Conservation (phyloP, 1,284 basidiomycete genomes). For the Cutaneotrichosporon cutaneum region DNA sequence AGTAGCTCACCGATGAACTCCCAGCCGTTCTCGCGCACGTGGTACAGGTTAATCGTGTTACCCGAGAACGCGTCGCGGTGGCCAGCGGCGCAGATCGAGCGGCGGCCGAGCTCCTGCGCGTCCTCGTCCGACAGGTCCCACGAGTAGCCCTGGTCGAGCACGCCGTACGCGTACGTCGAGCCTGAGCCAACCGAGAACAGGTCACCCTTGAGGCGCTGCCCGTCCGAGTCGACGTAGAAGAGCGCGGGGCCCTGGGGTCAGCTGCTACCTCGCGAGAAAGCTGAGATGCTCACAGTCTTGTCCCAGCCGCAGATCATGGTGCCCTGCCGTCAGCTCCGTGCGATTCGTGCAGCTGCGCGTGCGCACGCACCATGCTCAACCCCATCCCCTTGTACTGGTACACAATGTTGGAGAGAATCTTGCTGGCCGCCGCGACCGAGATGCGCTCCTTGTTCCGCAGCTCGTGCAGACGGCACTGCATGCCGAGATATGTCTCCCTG, state of each 20-base stretch:
- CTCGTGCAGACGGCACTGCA: constrained; percentile 96
- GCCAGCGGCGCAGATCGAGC: constrained; percentile 95
- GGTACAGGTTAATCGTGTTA: constrained; percentile 93
- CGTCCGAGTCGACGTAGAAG: constrained; percentile 98
- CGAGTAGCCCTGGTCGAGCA: constrained; percentile 84
- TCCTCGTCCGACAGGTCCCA: constrained; percentile 94
- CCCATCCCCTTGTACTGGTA: constrained; percentile 99
- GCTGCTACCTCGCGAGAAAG: neutral
- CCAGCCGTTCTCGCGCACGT: constrained; percentile 93
- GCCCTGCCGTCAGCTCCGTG: constrained; percentile 60
- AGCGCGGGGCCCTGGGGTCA: constrained; percentile 79
- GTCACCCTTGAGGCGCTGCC: constrained; percentile 91
- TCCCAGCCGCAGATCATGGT: constrained; percentile 99
- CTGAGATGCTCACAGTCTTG: constrained; percentile 74
- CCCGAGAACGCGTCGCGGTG: constrained; percentile 98
- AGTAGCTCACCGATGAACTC: constrained; percentile 72
- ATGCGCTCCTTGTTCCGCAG: constrained; percentile 96
- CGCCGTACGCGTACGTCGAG: constrained; percentile 97
- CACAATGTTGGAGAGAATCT: constrained; percentile 95
- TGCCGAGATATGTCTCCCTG: constrained; percentile 97
- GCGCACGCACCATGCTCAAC: constrained; percentile 78
- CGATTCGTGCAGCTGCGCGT: neutral
- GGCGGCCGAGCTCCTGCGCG: constrained; percentile 87
- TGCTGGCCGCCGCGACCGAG: constrained; percentile 96
- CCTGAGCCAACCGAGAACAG: constrained; percentile 98